phyloP scores from a whole-genome alignment of 73 alveolate species.

The Tetrahymena borealis region DNA sequence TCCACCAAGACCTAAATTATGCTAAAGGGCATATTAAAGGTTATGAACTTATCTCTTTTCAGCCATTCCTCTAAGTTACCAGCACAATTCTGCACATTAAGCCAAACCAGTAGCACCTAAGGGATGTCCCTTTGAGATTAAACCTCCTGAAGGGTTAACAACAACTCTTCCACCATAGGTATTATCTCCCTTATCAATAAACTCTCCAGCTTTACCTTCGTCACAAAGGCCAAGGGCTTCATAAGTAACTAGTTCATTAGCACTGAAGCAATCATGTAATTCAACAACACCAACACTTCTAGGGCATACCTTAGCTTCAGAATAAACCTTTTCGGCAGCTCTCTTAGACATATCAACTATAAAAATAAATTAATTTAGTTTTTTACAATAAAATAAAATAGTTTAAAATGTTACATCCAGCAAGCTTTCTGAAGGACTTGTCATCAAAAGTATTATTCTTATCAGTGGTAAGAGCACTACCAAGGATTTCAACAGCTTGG shows the following conservation, averaged over 20 bases:
- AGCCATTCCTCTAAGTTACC: slow-evolving; percentile 84
- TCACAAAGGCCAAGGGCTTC: slow-evolving; percentile 82
- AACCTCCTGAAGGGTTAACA: slow-evolving; percentile 81
- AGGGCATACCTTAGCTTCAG: slow-evolving; percentile 56
- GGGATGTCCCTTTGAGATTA: slow-evolving; percentile 84
- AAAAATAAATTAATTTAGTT: not conserved
- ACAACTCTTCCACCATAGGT: slow-evolving; percentile 82
- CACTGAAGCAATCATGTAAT: slow-evolving; percentile 84
- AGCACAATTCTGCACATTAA: slow-evolving; percentile 78
- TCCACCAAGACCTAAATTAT: slow-evolving; percentile 86
- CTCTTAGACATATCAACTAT: slow-evolving; percentile 59
- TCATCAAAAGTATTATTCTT: slow-evolving; percentile 49
- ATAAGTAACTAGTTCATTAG: slow-evolving; percentile 75
- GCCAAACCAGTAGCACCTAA: slow-evolving; percentile 91
- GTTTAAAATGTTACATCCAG: slow-evolving; percentile 32
- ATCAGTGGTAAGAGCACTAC: slow-evolving; percentile 64
- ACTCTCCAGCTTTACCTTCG: slow-evolving; percentile 80
- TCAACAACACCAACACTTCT: slow-evolving; percentile 65
- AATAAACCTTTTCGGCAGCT: slow-evolving; percentile 63
- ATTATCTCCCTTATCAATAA: slow-evolving; percentile 62
- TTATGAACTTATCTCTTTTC: slow-evolving; percentile 78
- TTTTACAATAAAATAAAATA: not conserved
- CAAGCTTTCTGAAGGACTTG: slow-evolving; percentile 54
- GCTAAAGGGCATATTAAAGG: slow-evolving; percentile 70
- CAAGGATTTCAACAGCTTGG: slow-evolving; percentile 75